Percentiles rank a stretch among this genome's conserved stretches.
These are phyloP conservation scores for Pseudocercospora fuligena DNA, from an alignment of 2,329 filamentous ascomycete genomes.

Conservation along the genomic window DNA sequence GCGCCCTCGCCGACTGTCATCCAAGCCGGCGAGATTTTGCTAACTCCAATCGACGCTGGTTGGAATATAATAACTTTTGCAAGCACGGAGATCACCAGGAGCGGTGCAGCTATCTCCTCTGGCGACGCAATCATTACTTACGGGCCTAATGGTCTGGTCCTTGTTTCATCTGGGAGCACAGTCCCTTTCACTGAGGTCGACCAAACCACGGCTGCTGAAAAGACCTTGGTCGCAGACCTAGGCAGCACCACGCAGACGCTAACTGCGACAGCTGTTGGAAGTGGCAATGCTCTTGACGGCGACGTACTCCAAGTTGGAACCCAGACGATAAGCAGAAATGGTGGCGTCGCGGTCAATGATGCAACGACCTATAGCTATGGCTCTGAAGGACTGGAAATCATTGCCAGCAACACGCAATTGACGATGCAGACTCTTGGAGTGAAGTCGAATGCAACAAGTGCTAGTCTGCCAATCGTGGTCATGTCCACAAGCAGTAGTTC, in stretches of 20 bases:
- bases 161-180: background rate
- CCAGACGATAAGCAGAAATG: conserved; percentile 6
- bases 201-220: background rate
- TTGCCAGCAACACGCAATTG: background rate
- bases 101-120: background rate
- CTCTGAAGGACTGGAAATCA: background rate
- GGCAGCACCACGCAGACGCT: conserved; percentile 4
- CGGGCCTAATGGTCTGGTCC: conserved; percentile 11
- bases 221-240: background rate
- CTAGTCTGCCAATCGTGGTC: background rate
- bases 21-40: background rate
- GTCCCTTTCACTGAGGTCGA: background rate
- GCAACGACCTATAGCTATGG: background rate
- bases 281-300: background rate
- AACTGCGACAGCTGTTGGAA: background rate
- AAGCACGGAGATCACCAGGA: background rate
- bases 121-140: conserved; percentile 11
- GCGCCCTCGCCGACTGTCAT: background rate
- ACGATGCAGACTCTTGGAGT: background rate
- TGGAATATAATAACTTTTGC: background rate
- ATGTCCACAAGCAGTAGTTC: background rate
- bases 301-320: conserved; percentile 5
- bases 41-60: background rate
- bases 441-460: background rate
- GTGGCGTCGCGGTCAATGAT: background rate